A percentile compares a stretch with the other conserved stretches of the same genome.
Conservation (phyloP, 2,329 filamentous ascomycete genomes). For the Cladophialophora yegresii region DNA sequence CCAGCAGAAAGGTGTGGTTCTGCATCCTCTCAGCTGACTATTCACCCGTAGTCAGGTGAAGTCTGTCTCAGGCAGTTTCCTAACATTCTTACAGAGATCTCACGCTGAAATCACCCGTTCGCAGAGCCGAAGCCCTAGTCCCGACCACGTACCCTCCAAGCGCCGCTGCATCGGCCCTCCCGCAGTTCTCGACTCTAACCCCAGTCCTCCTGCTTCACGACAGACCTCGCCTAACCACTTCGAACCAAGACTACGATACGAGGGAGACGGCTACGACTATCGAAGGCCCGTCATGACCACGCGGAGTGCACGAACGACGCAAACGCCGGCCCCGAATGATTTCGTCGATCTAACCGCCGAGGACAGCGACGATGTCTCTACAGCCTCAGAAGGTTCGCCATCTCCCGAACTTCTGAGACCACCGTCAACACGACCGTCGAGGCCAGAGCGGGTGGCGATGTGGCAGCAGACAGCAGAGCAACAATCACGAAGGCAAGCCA, state of each 20-base stretch:
- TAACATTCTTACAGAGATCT: slow-evolving; percentile 29
- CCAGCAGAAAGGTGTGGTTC: slow-evolving; percentile 32
- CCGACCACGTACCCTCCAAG: slow-evolving; percentile 33
- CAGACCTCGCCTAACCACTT: slow-evolving; percentile 25
- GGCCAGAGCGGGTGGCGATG: neutral
- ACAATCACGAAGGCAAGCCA: neutral
- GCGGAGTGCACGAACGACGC: slow-evolving; percentile 24
- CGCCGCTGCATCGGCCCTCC: slow-evolving; percentile 31
- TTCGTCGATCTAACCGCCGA: slow-evolving; percentile 31
- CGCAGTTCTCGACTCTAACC: slow-evolving; percentile 30
- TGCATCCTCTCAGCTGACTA: neutral
- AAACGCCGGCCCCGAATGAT: slow-evolving; percentile 5
- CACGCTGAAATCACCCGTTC: slow-evolving; percentile 36
- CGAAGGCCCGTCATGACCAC: slow-evolving; percentile 54
- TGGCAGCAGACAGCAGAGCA: neutral
- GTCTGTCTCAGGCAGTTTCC: neutral
- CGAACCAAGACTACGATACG: slow-evolving; percentile 41
- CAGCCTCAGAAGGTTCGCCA: slow-evolving; percentile 15
- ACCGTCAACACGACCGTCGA: neutral
- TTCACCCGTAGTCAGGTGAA: neutral
- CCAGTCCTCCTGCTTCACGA: slow-evolving; percentile 10
- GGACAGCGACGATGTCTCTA: slow-evolving; percentile 20
- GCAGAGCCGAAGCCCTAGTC: slow-evolving; percentile 33
- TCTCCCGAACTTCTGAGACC: neutral
- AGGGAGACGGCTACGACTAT: slow-evolving; percentile 59